A percentile compares a stretch with the other conserved stretches of the same genome.
These are phyloP conservation scores for Oryza punctata DNA, from an alignment of 176 grass and related monocot genomes.

Conservation along the genomic window DNA sequence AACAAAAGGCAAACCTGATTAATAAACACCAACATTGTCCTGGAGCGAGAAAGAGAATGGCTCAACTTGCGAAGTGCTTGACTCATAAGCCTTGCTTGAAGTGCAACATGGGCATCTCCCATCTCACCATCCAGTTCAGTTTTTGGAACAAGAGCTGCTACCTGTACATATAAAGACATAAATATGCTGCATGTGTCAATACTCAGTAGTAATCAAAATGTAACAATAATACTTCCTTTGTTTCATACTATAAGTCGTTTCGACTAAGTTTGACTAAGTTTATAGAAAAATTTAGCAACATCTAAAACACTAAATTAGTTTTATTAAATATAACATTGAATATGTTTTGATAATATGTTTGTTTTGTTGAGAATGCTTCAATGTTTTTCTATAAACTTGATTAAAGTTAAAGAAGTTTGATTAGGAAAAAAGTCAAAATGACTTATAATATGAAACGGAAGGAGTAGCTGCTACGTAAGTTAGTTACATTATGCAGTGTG, in stretches of 20 bases:
- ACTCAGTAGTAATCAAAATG: not conserved
- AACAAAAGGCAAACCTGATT: constrained; percentile 58
- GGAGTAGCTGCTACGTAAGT: not conserved
- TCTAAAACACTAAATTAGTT: too few relatives aligned
- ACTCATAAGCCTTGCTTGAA: constrained; percentile 82
- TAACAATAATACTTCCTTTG: not conserved
- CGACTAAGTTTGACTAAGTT: too few relatives aligned
- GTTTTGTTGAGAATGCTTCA: too few relatives aligned
- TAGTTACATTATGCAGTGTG: not conserved
- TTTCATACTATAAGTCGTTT: too few relatives aligned
- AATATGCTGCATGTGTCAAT: not conserved
- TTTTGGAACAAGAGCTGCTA: constrained; percentile 78
- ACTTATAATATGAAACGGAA: too few relatives aligned
- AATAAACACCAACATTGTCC: constrained; percentile 72
- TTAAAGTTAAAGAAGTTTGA: too few relatives aligned
- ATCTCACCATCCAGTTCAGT: constrained; percentile 80
- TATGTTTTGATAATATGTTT: too few relatives aligned
- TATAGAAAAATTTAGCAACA: too few relatives aligned
- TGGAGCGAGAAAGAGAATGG: constrained; percentile 63
- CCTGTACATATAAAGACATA: constrained; percentile 38
- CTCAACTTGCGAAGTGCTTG: constrained; percentile 80
- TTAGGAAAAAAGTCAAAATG: too few relatives aligned
- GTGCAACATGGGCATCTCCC: constrained; percentile 77
- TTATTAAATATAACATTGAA: too few relatives aligned
- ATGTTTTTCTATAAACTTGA: too few relatives aligned